A percentile compares a stretch with the other conserved stretches of the same genome.
These are phyloP conservation scores for Austroboletus eburneus DNA, from an alignment of 768 basidiomycete species.

Conservation along the genomic window DNA sequence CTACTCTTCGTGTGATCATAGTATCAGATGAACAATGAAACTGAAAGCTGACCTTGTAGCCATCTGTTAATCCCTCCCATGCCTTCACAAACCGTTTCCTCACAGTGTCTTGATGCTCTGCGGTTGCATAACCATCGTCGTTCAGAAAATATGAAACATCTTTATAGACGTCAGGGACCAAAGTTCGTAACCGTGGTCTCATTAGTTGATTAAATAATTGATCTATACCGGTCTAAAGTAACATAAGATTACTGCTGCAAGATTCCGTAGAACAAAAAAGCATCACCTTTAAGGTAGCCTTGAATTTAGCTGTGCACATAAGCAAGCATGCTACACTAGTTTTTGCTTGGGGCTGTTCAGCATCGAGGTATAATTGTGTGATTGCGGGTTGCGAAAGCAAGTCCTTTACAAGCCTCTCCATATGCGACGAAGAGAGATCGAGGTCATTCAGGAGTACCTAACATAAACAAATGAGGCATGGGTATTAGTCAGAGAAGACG, in stretches of 20 bases:
- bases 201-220: conserved; percentile 94
- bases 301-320: conserved; percentile 58
- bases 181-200: conserved; percentile 77
- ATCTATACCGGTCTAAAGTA: conserved; percentile 71
- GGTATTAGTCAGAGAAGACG: background rate
- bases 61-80: conserved; percentile 85
- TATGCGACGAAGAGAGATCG: conserved; percentile 86
- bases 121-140: conserved; percentile 78
- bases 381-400: conserved; percentile 50
- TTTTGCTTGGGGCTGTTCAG: conserved; percentile 50
- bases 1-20: conserved; percentile 37
- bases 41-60: conserved; percentile 65
- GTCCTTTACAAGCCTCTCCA: conserved; percentile 77
- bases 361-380: conserved; percentile 61
- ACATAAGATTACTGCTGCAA: conserved; percentile 3
- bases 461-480: background rate
- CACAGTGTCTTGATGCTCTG: conserved; percentile 83
- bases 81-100: conserved; percentile 85
- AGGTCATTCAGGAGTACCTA: conserved; percentile 92
- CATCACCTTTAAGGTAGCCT: conserved; percentile 69
- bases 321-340: conserved; percentile 47
- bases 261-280: conserved; percentile 11
- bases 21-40: background rate
- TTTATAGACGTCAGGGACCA: conserved; percentile 86
- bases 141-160: conserved; percentile 87